A percentile compares a stretch with the other conserved stretches of the same genome.
These are phyloP conservation scores for Populus tomentosa DNA, from an alignment of 441 rosid species.

Conservation along the genomic window DNA sequence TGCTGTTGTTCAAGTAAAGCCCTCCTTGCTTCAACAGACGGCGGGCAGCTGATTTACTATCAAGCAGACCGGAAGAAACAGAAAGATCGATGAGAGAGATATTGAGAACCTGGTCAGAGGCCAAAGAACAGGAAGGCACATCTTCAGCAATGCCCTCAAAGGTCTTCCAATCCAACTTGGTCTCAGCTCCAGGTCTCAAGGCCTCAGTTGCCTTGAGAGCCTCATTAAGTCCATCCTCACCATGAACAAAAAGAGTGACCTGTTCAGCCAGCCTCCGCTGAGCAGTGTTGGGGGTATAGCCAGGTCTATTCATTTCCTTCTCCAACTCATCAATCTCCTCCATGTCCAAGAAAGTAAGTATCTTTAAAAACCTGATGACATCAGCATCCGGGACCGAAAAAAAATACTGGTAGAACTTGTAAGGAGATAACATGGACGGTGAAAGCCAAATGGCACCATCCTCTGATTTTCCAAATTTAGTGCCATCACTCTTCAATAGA, in stretches of 20 bases:
- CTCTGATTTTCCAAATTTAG: slow-evolving; percentile 93
- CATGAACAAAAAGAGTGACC: slow-evolving; percentile 88
- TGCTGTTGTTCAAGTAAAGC: slow-evolving; percentile 78
- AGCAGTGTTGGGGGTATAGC: slow-evolving; percentile 65
- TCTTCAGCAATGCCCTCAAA: slow-evolving; percentile 87
- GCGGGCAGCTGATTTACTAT: slow-evolving; percentile 82
- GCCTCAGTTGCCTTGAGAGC: slow-evolving; percentile 92
- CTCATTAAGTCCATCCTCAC: slow-evolving; percentile 82
- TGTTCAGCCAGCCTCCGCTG: slow-evolving; percentile 92
- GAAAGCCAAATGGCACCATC: slow-evolving; percentile 97
- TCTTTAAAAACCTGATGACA: slow-evolving; percentile 70
- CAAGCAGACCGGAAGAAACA: slow-evolving; percentile 71
- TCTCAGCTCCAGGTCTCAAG: slow-evolving; percentile 86
- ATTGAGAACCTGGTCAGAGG: slow-evolving; percentile 53
- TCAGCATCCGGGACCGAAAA: slow-evolving; percentile 86
- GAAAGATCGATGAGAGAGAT: slow-evolving; percentile 61
- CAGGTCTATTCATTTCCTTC: slow-evolving; percentile 61
- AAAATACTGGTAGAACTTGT: slow-evolving; percentile 92
- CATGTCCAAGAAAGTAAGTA: slow-evolving; percentile 67
- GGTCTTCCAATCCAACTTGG: slow-evolving; percentile 82
- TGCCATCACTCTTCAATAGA: slow-evolving; percentile 79
- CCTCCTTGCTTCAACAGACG: slow-evolving; percentile 94
- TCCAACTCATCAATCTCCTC: slow-evolving; percentile 64
- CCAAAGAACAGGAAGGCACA: slow-evolving; percentile 74
- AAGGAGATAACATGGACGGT: slow-evolving; percentile 68